Base-by-base conservation (phyloP, 1,284 basidiomycete genomes). In the Moesziomyces parantarcticus region DNA sequence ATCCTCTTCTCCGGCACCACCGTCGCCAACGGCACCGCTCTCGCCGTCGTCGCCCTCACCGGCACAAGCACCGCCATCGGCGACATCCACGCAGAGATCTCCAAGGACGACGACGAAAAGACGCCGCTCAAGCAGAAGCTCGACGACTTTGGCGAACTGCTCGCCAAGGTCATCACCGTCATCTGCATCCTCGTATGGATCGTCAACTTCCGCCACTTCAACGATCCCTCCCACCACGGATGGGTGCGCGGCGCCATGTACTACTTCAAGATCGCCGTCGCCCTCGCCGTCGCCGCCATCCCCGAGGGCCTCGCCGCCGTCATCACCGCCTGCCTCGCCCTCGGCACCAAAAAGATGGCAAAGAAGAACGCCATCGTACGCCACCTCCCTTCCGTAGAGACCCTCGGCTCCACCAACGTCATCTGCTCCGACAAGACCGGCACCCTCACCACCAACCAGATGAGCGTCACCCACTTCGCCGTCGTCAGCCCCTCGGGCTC, bases 341-440 rank as follows among this genome's bases (percentile, higher is more conserved):
- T 83, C 21, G 82, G 82, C 26, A 82, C 81, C n/a, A 75, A 82
- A 23, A 83, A 83, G 61, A 83, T 83, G 81, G 82, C 82, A 18
- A 78, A 77, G 57, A 77, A 80, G 58, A 81, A 83, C 63, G 82
- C 82, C 34, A 83, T 83, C 58, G 82, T 83, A 32, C 71, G 81
- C 11, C 81, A 83, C 49, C 46, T 83, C 26, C 81, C 82, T 21
- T 77, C 75, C 16, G 81, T 83, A 21, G 82, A 83, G 68, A 83
- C 81, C 32, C 76, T 83, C 6, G 82, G 81, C 16, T 81, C 77
- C 5, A 83, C 81, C 54, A 82, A 80, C 49, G 81, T 83, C 50
- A 83, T 83, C 47, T 83, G 82, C 75, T 83, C 82, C 25, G 82
- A 83, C 80, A 83, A 83, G 77, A 83, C 82, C 32, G 82, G 82